Conservation (phyloP, 2,329 filamentous ascomycete species). For the Aspergillus fumigatiaffinis region DNA sequence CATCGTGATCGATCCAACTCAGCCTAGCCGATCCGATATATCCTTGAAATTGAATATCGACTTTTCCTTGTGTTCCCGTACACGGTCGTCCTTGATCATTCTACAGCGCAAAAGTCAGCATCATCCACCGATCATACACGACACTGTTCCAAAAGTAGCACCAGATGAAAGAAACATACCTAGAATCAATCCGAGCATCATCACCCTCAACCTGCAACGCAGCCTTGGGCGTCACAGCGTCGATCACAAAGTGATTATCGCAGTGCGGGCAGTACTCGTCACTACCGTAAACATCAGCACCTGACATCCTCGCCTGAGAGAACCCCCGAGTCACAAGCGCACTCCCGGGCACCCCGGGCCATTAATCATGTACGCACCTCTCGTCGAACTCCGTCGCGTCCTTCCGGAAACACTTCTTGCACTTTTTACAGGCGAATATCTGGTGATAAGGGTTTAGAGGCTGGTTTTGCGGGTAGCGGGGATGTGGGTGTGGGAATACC, state of each 20-base stretch:
- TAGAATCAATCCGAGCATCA: constrained; percentile 76
- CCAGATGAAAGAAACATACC: constrained; percentile 37
- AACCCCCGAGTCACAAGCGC: too few species aligned
- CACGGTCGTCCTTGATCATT: constrained; percentile 89
- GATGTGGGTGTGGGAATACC: constrained; percentile 39
- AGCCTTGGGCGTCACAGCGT: constrained; percentile 79
- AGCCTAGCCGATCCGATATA: constrained; percentile 73
- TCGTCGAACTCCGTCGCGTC: constrained; percentile 91
- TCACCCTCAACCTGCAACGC: constrained; percentile 85
- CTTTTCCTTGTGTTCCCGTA: constrained; percentile 56
- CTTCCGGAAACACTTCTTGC: constrained; percentile 96
- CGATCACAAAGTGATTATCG: constrained; percentile 96
- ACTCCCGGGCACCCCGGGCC: background rate
- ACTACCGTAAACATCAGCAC: constrained; percentile 36
- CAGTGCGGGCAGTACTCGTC: constrained; percentile 99
- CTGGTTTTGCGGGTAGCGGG: constrained; percentile 1
- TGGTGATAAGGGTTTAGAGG: constrained; percentile 8
- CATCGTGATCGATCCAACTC: constrained; percentile 24
- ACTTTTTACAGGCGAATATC: constrained; percentile 95
- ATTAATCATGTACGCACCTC: constrained; percentile 40
- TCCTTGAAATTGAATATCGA: constrained; percentile 74
- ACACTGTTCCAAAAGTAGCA: background rate
- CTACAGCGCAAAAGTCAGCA: constrained; percentile 32
- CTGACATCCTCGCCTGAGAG: background rate
- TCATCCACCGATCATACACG: background rate